Conservation (phyloP, 2,329 filamentous ascomycete species). For the Aplosporella prunicola region DNA sequence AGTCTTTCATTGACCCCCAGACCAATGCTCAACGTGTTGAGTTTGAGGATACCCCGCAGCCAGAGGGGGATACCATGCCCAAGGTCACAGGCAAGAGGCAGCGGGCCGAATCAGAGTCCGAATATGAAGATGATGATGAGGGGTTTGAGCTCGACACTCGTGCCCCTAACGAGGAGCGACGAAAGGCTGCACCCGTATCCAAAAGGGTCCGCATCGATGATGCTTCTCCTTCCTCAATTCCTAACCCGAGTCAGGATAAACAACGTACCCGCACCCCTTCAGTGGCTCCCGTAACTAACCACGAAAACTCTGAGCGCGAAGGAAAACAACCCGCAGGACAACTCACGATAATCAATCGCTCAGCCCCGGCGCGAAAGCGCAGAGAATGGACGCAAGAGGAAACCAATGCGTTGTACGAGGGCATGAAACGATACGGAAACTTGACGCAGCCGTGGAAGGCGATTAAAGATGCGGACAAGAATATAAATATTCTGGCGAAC, state of each 20-base stretch:
- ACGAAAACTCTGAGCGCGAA: too few relatives aligned
- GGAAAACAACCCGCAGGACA: too few relatives aligned
- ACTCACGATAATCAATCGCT: too few relatives aligned
- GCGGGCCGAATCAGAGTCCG: conserved; percentile 19
- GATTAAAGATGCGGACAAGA: conserved; percentile 4
- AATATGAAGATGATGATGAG: conserved; percentile 29
- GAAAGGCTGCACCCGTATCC: conserved; percentile 27
- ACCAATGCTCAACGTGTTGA: conserved; percentile 27
- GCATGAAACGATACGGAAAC: background rate
- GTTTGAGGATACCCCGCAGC: conserved; percentile 21
- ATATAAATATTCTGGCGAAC: conserved; percentile 15
- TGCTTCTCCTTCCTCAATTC: too few relatives aligned
- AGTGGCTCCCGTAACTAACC: too few relatives aligned
- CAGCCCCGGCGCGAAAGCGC: conserved; percentile 10
- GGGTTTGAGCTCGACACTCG: conserved; percentile 34
- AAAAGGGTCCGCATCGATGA: too few relatives aligned
- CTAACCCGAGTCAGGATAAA: too few relatives aligned
- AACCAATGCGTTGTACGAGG: background rate
- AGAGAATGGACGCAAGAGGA: conserved; percentile 7
- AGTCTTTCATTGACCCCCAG: conserved; percentile 33
- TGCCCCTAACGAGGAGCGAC: conserved; percentile 26
- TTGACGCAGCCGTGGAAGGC: background rate
- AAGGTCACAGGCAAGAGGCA: conserved; percentile 18
- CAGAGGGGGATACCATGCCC: conserved; percentile 15
- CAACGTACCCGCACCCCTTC: too few relatives aligned